A percentile compares a stretch with the other conserved stretches of the same genome.
phyloP scores from a whole-genome alignment of 148 eudicot species.

The Amaranthus palmeri region DNA sequence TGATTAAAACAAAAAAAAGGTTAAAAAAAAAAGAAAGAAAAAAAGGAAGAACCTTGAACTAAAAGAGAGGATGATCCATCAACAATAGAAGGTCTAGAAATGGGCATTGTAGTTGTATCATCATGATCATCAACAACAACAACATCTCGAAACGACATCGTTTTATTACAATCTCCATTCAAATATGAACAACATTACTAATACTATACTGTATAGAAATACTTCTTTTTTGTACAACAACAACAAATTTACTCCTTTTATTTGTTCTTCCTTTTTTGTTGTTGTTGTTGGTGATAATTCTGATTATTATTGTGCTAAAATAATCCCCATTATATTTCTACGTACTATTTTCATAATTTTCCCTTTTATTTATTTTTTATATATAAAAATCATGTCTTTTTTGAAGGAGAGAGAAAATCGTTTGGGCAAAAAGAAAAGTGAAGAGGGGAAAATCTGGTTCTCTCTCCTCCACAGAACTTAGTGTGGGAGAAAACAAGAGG shows the following conservation, averaged over 20 bases:
- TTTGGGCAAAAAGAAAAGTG: slow-evolving; percentile 1
- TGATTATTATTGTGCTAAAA: no score
- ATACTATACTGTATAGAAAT: not conserved
- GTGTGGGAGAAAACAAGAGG: slow-evolving; percentile 17
- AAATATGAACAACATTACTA: not conserved
- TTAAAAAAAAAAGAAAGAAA: not conserved
- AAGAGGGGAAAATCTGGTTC: slow-evolving; percentile 18
- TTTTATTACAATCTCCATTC: slow-evolving; percentile 8
- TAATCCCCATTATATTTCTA: no score
- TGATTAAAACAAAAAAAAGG: not conserved
- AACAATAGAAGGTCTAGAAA: slow-evolving; percentile 33
- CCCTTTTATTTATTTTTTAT: no score
- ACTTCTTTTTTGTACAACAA: no score
- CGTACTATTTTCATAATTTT: no score
- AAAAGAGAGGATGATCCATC: slow-evolving; percentile 41
- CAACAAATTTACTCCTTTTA: no score
- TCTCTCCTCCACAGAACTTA: slow-evolving; percentile 47
- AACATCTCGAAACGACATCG: slow-evolving; percentile 31
- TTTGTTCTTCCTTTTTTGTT: no score
- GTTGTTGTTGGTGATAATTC: no score
- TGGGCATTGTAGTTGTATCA: slow-evolving; percentile 22
- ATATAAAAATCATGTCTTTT: no score
- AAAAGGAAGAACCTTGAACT: slow-evolving; percentile 39
- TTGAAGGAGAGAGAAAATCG: slow-evolving; percentile 15
- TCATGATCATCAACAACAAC: slow-evolving; percentile 22